These are phyloP conservation scores for Epicoccum sorghinum DNA, from an alignment of 2,329 filamentous ascomycete species.

Conservation along the genomic window DNA sequence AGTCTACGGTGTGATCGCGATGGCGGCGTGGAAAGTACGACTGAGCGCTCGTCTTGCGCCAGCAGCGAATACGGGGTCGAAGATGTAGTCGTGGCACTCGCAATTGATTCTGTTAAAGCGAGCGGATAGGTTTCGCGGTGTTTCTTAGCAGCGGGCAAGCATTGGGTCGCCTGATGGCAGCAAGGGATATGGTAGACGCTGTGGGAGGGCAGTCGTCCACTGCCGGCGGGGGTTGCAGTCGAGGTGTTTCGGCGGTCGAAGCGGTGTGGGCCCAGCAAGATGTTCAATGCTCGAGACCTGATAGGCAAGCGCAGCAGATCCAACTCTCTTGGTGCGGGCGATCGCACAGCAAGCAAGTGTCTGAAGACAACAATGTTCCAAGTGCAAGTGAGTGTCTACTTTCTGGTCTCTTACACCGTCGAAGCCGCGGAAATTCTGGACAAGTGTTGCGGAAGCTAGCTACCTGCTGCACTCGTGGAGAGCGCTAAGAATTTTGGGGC, in stretches of 20 bases:
- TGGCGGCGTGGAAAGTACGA: constrained; percentile 1
- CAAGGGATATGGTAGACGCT: constrained; percentile 18
- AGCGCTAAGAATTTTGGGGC: constrained; percentile 25
- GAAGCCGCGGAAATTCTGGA: constrained; percentile 21
- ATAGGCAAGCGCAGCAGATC: constrained; percentile 36
- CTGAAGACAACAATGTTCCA: background rate
- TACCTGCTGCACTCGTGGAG: constrained; percentile 26
- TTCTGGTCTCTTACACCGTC: background rate
- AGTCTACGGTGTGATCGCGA: background rate
- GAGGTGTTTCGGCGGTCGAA: constrained; percentile 33
- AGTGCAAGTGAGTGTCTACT: background rate
- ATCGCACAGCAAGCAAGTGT: constrained; percentile 11
- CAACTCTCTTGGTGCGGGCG: constrained; percentile 12
- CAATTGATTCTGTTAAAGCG: constrained; percentile 13
- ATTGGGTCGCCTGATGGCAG: constrained; percentile 28
- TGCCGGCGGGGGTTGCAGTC: constrained; percentile 26
- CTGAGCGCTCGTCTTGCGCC: constrained; percentile 8
- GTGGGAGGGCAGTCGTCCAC: constrained; percentile 14
- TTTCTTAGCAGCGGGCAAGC: constrained; percentile 27
- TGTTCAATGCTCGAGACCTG: constrained; percentile 33
- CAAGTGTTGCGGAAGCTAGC: constrained; percentile 33
- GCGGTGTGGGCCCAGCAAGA: constrained; percentile 38
- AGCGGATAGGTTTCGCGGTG: constrained; percentile 18
- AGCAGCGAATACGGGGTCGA: constrained; percentile 2
- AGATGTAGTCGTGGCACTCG: constrained; percentile 7